These are phyloP conservation scores for Salvia rosmarinus DNA, from an alignment of 257 asterid genomes.

Conservation along the genomic window DNA sequence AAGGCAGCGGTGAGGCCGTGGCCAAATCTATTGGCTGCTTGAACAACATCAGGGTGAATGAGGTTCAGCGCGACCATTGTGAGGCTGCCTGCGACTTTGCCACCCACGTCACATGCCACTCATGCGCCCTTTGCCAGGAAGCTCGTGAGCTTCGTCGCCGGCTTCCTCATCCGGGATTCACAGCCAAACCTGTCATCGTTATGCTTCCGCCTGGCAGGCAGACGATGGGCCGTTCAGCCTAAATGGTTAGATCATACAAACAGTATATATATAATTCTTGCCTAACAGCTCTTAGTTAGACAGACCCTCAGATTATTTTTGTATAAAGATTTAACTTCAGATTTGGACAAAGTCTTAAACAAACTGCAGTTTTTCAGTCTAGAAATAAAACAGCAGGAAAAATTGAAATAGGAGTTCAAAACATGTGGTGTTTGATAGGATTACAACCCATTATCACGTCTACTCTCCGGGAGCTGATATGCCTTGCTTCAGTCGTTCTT, in stretches of 20 bases:
- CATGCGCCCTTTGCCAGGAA: constrained; percentile 88
- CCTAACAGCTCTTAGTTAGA: neutral
- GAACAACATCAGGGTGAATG: constrained; percentile 55
- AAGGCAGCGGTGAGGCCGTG: constrained; percentile 77
- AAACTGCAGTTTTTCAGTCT: constrained; percentile 18
- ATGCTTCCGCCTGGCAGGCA: constrained; percentile 76
- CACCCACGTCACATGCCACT: constrained; percentile 71
- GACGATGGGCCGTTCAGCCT: constrained; percentile 62
- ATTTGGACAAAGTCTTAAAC: constrained; percentile 12
- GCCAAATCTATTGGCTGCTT: constrained; percentile 61
- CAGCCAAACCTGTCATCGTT: constrained; percentile 56
- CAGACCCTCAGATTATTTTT: no score
- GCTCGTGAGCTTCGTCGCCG: constrained; percentile 92
- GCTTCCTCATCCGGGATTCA: constrained; percentile 73
- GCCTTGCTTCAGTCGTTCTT: constrained; percentile 90
- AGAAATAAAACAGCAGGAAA: constrained; percentile 10
- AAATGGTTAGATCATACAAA: neutral
- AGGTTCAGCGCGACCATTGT: constrained; percentile 69
- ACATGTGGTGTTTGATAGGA: constrained; percentile 9
- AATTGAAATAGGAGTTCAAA: neutral
- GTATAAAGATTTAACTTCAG: neutral
- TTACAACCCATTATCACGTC: constrained; percentile 24
- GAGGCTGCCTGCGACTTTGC: constrained; percentile 72
- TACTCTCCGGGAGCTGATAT: constrained; percentile 93
- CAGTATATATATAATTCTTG: neutral